Evolutionary conservation across 768 basidiomycete species (phyloP).

Genomic region (Cystofilobasidium macerans): DNA sequence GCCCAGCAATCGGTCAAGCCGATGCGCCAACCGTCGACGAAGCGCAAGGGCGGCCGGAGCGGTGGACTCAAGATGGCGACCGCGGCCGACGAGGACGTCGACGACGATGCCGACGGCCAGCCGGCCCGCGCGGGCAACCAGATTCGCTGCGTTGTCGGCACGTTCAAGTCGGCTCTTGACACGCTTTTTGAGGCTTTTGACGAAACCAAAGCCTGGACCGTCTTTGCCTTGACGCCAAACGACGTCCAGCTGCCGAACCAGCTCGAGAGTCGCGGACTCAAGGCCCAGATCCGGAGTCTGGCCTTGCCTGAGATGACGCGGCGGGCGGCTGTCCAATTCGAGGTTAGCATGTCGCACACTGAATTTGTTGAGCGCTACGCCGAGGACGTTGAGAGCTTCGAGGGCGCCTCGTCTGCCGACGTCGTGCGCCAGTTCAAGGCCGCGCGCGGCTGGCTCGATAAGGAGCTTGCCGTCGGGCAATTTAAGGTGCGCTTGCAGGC

Average conservation of each 20-base stretch:
- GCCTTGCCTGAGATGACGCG: conserved; percentile 69
- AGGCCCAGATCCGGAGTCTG: conserved; percentile 74
- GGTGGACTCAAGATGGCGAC: conserved; percentile 3
- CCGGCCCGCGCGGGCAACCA: conserved; percentile 33
- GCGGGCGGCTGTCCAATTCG: conserved; percentile 52
- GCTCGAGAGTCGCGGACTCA: conserved; percentile 79
- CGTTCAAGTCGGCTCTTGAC: conserved; percentile 74
- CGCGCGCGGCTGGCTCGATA: conserved; percentile 48
- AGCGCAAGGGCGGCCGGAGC: conserved; percentile 51
- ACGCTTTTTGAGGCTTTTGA: conserved; percentile 76
- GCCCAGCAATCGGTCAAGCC: conserved; percentile 90
- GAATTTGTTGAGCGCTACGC: conserved; percentile 80
- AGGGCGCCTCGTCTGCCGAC: conserved; percentile 14
- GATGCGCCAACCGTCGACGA: conserved; percentile 81
- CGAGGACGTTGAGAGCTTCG: conserved; percentile 49
- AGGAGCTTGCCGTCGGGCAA: conserved; percentile 68
- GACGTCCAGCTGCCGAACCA: conserved; percentile 91
- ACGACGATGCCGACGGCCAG: conserved; percentile 36
- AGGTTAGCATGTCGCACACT: conserved; percentile 70
- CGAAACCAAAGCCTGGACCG: conserved; percentile 80
- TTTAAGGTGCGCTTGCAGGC: too few relatives aligned
- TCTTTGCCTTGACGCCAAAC: conserved; percentile 89
- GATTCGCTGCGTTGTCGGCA: conserved; percentile 69
- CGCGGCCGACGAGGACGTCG: conserved; percentile 34
- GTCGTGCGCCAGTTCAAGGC: conserved; percentile 29